Conservation (phyloP, 306 rosid genomes). For the Rosa persica region DNA sequence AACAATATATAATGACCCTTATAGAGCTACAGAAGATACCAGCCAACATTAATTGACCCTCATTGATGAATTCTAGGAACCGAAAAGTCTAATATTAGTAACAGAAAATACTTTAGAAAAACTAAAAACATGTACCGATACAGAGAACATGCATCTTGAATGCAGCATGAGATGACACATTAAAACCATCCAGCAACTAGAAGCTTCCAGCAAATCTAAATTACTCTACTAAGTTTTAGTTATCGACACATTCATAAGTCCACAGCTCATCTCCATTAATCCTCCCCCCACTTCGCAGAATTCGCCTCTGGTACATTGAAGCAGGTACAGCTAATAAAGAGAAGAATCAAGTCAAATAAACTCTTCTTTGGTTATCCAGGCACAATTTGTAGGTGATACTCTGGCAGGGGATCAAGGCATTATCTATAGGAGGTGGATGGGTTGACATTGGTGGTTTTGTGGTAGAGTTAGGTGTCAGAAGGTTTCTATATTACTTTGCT, state of each 20-base stretch:
- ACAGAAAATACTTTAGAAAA: neutral
- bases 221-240: neutral
- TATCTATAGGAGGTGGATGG: neutral
- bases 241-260: neutral
- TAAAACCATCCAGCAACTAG: neutral
- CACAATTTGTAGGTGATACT: neutral
- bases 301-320: neutral
- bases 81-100: neutral
- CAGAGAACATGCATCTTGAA: no score
- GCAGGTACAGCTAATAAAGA: neutral
- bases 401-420: neutral
- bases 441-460: neutral
- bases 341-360: neutral
- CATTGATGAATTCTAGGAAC: neutral
- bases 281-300: neutral
- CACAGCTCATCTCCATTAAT: neutral
- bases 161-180: neutral
- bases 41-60: neutral
- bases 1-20: neutral
- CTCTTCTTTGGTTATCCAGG: neutral
- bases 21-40: neutral
- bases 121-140: neutral
- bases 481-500: neutral
- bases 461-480: neutral
- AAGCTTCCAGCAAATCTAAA: neutral